phyloP scores from a whole-genome alignment of 2,329 filamentous ascomycete species.

The Ceratocystis diversiconidia region DNA sequence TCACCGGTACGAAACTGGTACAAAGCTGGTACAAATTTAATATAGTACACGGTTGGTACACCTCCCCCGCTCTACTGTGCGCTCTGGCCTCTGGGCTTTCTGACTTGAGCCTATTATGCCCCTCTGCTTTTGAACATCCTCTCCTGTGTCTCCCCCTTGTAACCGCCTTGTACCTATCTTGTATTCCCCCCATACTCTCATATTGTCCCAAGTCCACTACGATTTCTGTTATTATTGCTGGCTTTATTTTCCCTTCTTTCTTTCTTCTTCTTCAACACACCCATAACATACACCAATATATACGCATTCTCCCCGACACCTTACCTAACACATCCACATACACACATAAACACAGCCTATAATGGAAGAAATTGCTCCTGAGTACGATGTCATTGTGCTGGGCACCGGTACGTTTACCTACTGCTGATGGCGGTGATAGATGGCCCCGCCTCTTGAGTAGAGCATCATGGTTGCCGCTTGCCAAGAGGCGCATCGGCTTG shows the following conservation, averaged over 20 bases:
- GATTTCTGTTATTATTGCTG: not conserved
- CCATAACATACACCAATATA: conserved; percentile 10
- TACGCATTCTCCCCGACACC: conserved; percentile 19
- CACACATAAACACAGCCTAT: conserved; percentile 23
- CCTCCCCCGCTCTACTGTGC: not conserved
- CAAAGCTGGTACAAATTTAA: not conserved
- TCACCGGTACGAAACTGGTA: not conserved
- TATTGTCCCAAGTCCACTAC: not conserved
- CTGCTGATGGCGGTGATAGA: not conserved
- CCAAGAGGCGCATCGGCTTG: too few species aligned
- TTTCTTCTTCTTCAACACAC: conserved; percentile 14
- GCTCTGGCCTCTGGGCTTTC: not conserved
- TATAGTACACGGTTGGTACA: not conserved
- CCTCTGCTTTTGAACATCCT: not conserved
- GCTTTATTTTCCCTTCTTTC: not conserved
- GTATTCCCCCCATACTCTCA: not conserved
- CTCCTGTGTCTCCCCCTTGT: not conserved
- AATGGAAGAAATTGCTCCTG: conserved; percentile 97
- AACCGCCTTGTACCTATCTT: not conserved
- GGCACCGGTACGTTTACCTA: conserved; percentile 63
- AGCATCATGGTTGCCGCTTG: too few species aligned
- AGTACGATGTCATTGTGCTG: conserved; percentile 97
- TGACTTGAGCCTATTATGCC: not conserved
- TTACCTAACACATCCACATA: conserved; percentile 23
- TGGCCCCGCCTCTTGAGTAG: not conserved